Percentiles rank a stretch among this genome's conserved stretches.
These are phyloP conservation scores for Fagopyrum esculentum DNA, from an alignment of 148 eudicot species.

Conservation along the genomic window DNA sequence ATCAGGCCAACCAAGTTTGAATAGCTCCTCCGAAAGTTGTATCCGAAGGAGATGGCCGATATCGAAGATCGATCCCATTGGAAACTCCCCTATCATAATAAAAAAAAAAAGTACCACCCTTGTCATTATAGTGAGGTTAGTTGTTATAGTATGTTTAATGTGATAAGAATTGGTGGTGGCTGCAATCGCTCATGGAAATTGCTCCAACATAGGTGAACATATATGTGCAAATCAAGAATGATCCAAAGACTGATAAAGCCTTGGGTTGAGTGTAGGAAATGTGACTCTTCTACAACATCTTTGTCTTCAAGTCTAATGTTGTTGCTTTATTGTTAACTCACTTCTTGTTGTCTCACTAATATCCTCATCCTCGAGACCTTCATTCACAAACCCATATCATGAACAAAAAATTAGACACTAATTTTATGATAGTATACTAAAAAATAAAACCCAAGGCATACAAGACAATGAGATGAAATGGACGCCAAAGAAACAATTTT, in stretches of 20 bases:
- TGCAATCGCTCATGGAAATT: constrained; percentile 44
- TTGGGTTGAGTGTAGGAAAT: constrained; percentile 47
- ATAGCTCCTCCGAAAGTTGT: constrained; percentile 31
- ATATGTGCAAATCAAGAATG: constrained; percentile 57
- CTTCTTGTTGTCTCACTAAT: not conserved
- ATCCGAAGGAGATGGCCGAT: constrained; percentile 31
- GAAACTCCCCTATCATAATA: constrained; percentile 48
- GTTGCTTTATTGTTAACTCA: not conserved
- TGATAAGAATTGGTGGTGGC: not conserved
- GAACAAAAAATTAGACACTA: too few relatives aligned
- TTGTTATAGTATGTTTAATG: not conserved
- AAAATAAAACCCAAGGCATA: too few relatives aligned
- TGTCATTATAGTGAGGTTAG: too few relatives aligned
- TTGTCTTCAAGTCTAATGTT: not conserved
- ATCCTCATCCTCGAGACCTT: too few relatives aligned
- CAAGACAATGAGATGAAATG: too few relatives aligned
- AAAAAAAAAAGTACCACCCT: not conserved
- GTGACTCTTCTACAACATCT: not conserved
- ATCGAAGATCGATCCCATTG: constrained; percentile 37
- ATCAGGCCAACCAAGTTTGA: constrained; percentile 35
- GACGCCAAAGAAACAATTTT: too few relatives aligned
- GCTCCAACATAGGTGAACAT: constrained; percentile 71
- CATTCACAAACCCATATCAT: too few relatives aligned
- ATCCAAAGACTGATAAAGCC: constrained; percentile 50
- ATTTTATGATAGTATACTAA: too few relatives aligned